phyloP scores from a whole-genome alignment of 2,329 filamentous ascomycete genomes.

The Cordyceps militaris region DNA sequence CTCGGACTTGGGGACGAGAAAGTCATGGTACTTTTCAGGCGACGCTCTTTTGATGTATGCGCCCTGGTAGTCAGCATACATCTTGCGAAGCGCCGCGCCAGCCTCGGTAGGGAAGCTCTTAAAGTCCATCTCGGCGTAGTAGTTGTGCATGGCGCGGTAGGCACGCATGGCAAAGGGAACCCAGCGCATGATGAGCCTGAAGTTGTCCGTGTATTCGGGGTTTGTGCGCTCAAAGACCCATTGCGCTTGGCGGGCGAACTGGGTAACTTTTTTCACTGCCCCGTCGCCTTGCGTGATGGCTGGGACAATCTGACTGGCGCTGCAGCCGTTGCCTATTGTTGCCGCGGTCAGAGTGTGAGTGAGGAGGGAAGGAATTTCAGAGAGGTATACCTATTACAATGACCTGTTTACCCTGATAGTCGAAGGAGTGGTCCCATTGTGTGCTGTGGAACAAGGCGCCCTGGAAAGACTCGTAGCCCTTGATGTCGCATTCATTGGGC shows the following conservation, averaged over 20 bases:
- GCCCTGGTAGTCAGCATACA: background rate
- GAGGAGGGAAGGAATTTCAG: no score
- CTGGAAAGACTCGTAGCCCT: constrained; percentile 26
- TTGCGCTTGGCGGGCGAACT: constrained; percentile 45
- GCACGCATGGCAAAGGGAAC: constrained; percentile 17
- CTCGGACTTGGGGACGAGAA: constrained; percentile 26
- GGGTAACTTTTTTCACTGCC: constrained; percentile 32
- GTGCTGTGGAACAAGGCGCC: constrained; percentile 30
- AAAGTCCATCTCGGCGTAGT: constrained; percentile 38
- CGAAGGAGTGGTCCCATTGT: constrained; percentile 24
- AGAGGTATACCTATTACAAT: no score
- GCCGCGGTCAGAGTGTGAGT: no score
- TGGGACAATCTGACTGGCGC: constrained; percentile 30
- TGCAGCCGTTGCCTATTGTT: constrained; percentile 33
- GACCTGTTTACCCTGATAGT: constrained; percentile 25
- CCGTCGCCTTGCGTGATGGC: constrained; percentile 21
- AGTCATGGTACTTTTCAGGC: constrained; percentile 23
- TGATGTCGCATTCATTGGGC: constrained; percentile 21
- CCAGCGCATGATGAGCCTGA: constrained; percentile 19
- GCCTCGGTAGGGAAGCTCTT: constrained; percentile 32
- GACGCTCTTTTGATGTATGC: constrained; percentile 23
- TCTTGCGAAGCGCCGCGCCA: constrained; percentile 16
- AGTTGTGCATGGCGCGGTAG: constrained; percentile 29
- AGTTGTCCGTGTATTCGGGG: constrained; percentile 18
- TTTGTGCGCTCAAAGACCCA: constrained; percentile 37